A percentile compares a stretch with the other conserved stretches of the same genome.
phyloP scores from a whole-genome alignment of 805 yeast species.

The Candida xyloterini region DNA sequence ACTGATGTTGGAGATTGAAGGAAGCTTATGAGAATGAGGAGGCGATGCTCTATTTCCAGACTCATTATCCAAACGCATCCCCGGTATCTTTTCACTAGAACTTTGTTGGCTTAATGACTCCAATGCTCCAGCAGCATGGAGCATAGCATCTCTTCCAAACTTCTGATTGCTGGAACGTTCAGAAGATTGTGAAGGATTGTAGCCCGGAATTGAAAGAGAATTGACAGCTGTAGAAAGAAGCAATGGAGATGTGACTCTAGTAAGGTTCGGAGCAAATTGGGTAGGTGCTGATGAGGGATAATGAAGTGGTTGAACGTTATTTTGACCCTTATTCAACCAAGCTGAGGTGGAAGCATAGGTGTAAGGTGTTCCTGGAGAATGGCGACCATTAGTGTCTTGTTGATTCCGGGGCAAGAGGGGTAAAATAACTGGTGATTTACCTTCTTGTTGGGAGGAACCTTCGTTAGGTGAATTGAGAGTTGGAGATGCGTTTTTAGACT shows the following conservation, averaged over 20 bases:
- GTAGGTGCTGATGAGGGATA: conserved; percentile 70
- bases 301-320: conserved; percentile 51
- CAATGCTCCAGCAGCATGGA: conserved; percentile 40
- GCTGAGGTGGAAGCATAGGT: conserved; percentile 28
- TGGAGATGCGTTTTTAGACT: conserved; percentile 19
- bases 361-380: conserved; percentile 29
- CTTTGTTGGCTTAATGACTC: conserved; percentile 38
- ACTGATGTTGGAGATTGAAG: conserved; percentile 25
- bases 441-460: conserved; percentile 5
- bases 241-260: conserved; percentile 63
- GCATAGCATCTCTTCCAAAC: conserved; percentile 32
- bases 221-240: conserved; percentile 47
- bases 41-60: conserved; percentile 18
- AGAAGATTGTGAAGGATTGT: conserved; percentile 40
- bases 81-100: conserved; percentile 28
- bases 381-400: conserved; percentile 18
- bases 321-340: conserved; percentile 29
- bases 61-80: conserved; percentile 30
- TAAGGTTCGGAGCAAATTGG: conserved; percentile 63
- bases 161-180: conserved; percentile 31
- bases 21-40: conserved; percentile 22
- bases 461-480: conserved; percentile 16
- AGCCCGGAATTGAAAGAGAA: conserved; percentile 29
- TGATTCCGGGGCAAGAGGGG: conserved; percentile 41
- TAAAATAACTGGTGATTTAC: conserved; percentile 37